Evolutionary conservation across 768 basidiomycete genomes (phyloP).

Genomic region (Mycena venus): DNA sequence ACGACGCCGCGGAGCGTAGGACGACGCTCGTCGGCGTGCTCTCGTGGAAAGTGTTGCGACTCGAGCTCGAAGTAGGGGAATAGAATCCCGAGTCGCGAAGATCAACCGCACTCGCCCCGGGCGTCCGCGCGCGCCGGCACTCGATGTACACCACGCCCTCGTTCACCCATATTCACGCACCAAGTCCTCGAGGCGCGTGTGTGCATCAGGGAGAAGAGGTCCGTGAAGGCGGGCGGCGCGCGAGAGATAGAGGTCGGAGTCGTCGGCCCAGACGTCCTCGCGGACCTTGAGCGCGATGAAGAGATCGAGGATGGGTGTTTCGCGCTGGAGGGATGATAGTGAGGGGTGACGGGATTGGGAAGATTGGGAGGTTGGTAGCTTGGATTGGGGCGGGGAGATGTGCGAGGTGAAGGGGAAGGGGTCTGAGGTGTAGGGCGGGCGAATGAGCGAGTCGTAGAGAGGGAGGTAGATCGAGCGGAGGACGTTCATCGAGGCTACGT

Average conservation of each 20-base stretch:
- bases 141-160: slow-evolving; percentile 55
- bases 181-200: slow-evolving; percentile 81
- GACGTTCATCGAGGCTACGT: slow-evolving; percentile 82
- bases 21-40: slow-evolving; percentile 27
- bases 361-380: not conserved
- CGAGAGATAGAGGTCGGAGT: slow-evolving; percentile 79
- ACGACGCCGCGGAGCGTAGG: slow-evolving; percentile 32
- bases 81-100: too few species aligned
- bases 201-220: slow-evolving; percentile 84
- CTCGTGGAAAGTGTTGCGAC: too few species aligned
- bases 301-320: slow-evolving; percentile 79
- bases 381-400: not conserved
- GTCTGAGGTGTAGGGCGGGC: slow-evolving; percentile 80
- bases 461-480: slow-evolving; percentile 82
- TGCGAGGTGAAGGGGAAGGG: slow-evolving; percentile 72
- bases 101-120: slow-evolving; percentile 11
- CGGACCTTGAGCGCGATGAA: slow-evolving; percentile 86
- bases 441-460: slow-evolving; percentile 74
- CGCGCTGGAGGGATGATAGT: slow-evolving; percentile 69
- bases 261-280: slow-evolving; percentile 83
- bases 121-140: slow-evolving; percentile 23
- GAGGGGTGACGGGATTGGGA: slow-evolving; percentile 27
- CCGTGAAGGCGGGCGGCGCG: slow-evolving; percentile 73
- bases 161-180: slow-evolving; percentile 58
- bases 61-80: too few species aligned